These are phyloP conservation scores for Sphagnum contortum DNA, from an alignment of 225 moss, liverwort and hornwort species.

Conservation along the genomic window DNA sequence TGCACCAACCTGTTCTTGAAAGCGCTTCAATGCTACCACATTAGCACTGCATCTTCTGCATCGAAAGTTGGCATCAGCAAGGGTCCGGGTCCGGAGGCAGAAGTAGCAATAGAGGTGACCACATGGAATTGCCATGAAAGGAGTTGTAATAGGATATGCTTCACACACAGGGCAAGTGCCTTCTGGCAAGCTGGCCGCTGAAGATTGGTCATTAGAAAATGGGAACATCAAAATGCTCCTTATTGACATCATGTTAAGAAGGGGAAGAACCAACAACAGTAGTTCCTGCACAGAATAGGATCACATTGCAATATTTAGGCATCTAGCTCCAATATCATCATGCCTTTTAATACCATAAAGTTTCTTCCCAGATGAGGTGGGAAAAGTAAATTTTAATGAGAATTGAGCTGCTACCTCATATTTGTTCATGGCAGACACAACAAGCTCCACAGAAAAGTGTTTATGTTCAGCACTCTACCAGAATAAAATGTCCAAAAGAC, in stretches of 20 bases:
- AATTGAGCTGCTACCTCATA: too few relatives aligned
- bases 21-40: conserved; percentile 74
- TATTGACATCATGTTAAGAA: conserved; percentile 85
- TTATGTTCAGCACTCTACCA: too few relatives aligned
- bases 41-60: conserved; percentile 48
- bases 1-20: conserved; percentile 46
- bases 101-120: conserved; percentile 91
- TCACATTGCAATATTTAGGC: too few relatives aligned
- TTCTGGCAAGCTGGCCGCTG: conserved; percentile 47
- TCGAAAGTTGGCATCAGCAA: conserved; percentile 67
- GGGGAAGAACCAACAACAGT: conserved; percentile 78
- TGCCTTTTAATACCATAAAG: too few relatives aligned
- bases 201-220: conserved; percentile 45
- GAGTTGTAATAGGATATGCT: conserved; percentile 58
- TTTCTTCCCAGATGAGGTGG: too few relatives aligned
- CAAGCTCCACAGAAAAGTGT: too few relatives aligned
- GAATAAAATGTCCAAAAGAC: too few relatives aligned
- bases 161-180: conserved; percentile 84
- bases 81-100: conserved; percentile 79
- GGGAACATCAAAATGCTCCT: conserved; percentile 67
- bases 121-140: conserved; percentile 75
- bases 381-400: too few relatives aligned
- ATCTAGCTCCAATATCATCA: too few relatives aligned
- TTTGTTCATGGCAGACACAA: too few relatives aligned
- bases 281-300: conserved; percentile 53